Evolutionary conservation across 495 filamentous ascomycete genomes (phyloP).

Genomic region (Penicillium bialowiezense): DNA sequence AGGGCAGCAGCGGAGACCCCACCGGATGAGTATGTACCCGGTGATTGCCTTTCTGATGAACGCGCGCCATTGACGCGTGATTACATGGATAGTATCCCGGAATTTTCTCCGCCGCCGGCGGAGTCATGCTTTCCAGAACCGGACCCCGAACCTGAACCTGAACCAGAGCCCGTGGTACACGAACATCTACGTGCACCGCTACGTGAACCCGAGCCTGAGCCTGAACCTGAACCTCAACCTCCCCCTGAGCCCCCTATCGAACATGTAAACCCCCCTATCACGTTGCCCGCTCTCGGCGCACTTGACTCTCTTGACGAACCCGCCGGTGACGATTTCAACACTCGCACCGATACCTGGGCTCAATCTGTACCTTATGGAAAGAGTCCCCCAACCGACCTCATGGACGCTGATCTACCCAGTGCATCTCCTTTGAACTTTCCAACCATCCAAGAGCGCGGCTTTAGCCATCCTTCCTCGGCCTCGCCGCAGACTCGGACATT

Average conservation of each 20-base stretch:
- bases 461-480: constrained; percentile 48
- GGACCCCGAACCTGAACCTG: not conserved
- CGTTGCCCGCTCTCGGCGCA: constrained; percentile 44
- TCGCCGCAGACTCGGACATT: constrained; percentile 46
- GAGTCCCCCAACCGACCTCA: constrained; percentile 46
- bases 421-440: constrained; percentile 44
- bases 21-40: constrained; percentile 41
- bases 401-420: constrained; percentile 40
- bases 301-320: constrained; percentile 33
- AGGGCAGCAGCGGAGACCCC: constrained; percentile 34
- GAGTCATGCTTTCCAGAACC: constrained; percentile 38
- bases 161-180: not conserved
- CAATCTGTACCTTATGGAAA: constrained; percentile 48
- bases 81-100: constrained; percentile 20
- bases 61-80: constrained; percentile 1
- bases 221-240: not conserved
- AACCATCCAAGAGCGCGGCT: constrained; percentile 41
- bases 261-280: constrained; percentile 29
- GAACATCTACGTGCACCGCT: too few species aligned
- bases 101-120: constrained; percentile 26
- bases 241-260: constrained; percentile 15
- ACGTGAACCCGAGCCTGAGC: not conserved
- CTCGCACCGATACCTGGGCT: constrained; percentile 48
- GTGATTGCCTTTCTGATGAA: constrained; percentile 8
- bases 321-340: constrained; percentile 32